These are phyloP conservation scores for Trichoderma polysporum DNA, from an alignment of 2,329 filamentous ascomycete species.

Conservation along the genomic window DNA sequence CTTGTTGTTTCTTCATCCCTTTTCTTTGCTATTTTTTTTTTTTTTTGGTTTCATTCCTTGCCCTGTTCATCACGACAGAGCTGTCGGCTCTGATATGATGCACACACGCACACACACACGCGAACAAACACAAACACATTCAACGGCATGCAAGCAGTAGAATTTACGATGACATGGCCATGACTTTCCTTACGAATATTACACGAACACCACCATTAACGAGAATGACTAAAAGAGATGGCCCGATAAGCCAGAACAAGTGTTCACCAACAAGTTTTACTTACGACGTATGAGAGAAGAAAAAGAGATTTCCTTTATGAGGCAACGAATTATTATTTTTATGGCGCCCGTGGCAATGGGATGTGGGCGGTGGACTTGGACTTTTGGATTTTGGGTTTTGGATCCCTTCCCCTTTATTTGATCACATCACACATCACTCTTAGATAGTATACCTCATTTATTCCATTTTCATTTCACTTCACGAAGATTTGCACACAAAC, in stretches of 20 bases:
- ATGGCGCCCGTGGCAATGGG: slow-evolving; percentile 24
- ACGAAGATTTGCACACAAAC: slow-evolving; percentile 4
- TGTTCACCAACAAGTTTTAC: neutral
- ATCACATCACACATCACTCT: slow-evolving; percentile 11
- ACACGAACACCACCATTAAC: neutral
- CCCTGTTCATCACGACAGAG: neutral
- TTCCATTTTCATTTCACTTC: neutral
- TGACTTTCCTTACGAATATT: slow-evolving; percentile 5
- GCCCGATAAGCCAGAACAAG: neutral
- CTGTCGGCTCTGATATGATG: neutral
- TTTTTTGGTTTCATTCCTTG: neutral
- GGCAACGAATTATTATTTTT: slow-evolving; percentile 27
- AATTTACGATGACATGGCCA: slow-evolving; percentile 5
- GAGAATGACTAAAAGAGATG: neutral
- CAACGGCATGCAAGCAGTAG: neutral
- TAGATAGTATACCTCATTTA: slow-evolving; percentile 44
- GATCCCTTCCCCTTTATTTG: slow-evolving; percentile 28
- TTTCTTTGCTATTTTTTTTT: neutral
- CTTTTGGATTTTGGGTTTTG: slow-evolving; percentile 24
- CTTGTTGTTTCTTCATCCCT: neutral
- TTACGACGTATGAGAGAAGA: slow-evolving; percentile 13
- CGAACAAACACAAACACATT: neutral
- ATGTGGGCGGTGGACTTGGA: neutral
- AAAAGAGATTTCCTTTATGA: slow-evolving; percentile 19
- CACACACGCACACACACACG: neutral